Evolutionary conservation across 306 rosid genomes (phyloP).

Genomic region (Castanea mollissima): DNA sequence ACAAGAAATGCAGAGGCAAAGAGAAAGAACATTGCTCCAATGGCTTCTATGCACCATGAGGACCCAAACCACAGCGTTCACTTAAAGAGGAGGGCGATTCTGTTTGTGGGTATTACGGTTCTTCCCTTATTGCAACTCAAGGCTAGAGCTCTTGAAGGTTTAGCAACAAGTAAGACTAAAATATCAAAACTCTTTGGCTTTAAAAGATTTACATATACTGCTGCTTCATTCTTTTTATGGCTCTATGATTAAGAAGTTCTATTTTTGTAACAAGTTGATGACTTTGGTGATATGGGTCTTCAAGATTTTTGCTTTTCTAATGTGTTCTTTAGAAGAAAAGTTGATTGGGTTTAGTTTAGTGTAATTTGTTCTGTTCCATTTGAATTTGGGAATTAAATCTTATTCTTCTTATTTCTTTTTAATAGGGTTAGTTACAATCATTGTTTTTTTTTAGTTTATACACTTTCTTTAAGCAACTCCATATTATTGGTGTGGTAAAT

Average conservation of each 20-base stretch:
- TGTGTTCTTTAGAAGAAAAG: neutral
- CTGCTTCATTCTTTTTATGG: neutral
- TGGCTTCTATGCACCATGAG: conserved; percentile 31
- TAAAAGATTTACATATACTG: neutral
- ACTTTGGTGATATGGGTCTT: conserved; percentile 13
- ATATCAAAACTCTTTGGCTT: neutral
- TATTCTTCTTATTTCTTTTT: neutral
- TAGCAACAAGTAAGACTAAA: conserved; percentile 35
- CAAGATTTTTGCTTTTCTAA: neutral
- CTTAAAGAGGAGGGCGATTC: conserved; percentile 50
- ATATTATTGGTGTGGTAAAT: neutral
- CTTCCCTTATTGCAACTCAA: conserved; percentile 61
- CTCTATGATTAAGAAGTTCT: neutral
- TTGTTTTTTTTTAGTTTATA: neutral
- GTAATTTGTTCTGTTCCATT: neutral
- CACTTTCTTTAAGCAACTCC: neutral
- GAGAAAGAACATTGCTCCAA: conserved; percentile 26
- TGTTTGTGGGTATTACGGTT: conserved; percentile 60
- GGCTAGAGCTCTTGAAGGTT: conserved; percentile 57
- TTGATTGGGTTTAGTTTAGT: neutral
- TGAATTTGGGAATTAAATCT: neutral
- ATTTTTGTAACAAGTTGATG: neutral
- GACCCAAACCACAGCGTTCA: conserved; percentile 24
- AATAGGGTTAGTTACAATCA: neutral
- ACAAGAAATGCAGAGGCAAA: conserved; percentile 35